These are phyloP conservation scores for Eimeria acervulina DNA, from an alignment of 169 alveolate species.

Conservation along the genomic window DNA sequence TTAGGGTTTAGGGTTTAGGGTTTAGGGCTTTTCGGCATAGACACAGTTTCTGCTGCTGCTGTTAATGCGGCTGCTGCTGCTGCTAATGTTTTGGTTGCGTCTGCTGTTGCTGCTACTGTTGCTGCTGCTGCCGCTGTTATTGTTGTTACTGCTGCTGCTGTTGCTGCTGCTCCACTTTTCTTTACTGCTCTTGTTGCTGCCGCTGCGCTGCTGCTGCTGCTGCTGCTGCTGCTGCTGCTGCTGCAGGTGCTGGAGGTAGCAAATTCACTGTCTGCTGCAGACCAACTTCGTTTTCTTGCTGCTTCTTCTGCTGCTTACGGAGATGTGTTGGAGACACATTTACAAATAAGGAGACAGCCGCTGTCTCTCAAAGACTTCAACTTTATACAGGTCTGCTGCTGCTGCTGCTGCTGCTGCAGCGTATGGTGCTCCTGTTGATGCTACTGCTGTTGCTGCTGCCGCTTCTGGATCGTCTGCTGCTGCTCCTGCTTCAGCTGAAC, in stretches of 20 bases:
- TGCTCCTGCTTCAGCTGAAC: too few relatives aligned
- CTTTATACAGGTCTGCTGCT: too few relatives aligned
- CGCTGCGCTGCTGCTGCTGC: slow-evolving; percentile 5
- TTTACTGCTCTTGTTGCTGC: background rate
- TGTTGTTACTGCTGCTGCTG: slow-evolving; percentile 29
- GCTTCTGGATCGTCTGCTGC: too few relatives aligned
- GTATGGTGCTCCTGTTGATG: too few relatives aligned
- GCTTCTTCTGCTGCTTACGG: slow-evolving; percentile 47
- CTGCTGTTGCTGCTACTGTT: background rate
- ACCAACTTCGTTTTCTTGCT: background rate
- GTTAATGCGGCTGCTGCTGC: background rate
- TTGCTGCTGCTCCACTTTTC: background rate
- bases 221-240: slow-evolving; percentile 6
- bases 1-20: too few relatives aligned
- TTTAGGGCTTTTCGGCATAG: too few relatives aligned
- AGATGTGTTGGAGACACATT: slow-evolving; percentile 50
- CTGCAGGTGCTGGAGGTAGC: slow-evolving; percentile 19
- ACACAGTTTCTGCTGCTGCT: background rate
- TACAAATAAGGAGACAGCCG: slow-evolving; percentile 24
- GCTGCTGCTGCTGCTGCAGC: too few relatives aligned
- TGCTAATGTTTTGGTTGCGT: background rate
- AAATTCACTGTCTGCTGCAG: background rate
- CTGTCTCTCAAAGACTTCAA: slow-evolving; percentile 34
- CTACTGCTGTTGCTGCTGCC: too few relatives aligned
- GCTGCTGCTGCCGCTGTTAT: background rate